A percentile compares a stretch with the other conserved stretches of the same genome.
phyloP scores from a whole-genome alignment of 805 yeast species.

The Saccharomycopsis fermentans region DNA sequence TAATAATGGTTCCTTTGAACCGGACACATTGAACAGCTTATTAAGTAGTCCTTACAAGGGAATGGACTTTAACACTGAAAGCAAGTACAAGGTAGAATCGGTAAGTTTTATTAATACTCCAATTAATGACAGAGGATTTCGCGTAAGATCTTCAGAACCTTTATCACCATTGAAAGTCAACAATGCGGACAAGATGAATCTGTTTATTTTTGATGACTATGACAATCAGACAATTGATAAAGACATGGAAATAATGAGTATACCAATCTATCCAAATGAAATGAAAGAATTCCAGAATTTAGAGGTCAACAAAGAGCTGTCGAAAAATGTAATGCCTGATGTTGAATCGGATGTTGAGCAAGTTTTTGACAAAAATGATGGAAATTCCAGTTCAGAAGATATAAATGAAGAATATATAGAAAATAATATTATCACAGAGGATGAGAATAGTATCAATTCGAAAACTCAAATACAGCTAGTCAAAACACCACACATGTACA shows the following conservation, averaged over 20 bases:
- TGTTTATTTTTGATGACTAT: background rate
- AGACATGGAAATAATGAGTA: background rate
- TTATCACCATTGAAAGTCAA: background rate
- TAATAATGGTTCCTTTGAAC: background rate
- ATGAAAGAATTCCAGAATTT: background rate
- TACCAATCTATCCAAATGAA: background rate
- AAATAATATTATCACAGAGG: background rate
- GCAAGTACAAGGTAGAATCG: background rate
- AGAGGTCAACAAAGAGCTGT: background rate
- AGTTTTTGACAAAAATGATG: background rate
- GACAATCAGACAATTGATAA: background rate
- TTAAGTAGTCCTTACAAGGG: background rate
- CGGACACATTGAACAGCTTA: background rate
- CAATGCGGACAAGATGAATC: slow-evolving; percentile 1
- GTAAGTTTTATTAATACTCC: background rate
- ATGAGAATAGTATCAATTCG: background rate
- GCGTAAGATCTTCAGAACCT: background rate
- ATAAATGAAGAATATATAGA: background rate
- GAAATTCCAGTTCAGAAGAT: background rate
- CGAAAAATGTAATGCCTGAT: background rate
- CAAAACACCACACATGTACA: background rate
- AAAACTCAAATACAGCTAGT: background rate
- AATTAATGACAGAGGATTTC: background rate
- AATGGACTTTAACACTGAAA: background rate
- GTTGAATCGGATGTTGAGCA: background rate